A percentile compares a stretch with the other conserved stretches of the same genome.
These are phyloP conservation scores for Oryza meyeriana DNA, from an alignment of 176 grass and related monocot species.

Conservation along the genomic window DNA sequence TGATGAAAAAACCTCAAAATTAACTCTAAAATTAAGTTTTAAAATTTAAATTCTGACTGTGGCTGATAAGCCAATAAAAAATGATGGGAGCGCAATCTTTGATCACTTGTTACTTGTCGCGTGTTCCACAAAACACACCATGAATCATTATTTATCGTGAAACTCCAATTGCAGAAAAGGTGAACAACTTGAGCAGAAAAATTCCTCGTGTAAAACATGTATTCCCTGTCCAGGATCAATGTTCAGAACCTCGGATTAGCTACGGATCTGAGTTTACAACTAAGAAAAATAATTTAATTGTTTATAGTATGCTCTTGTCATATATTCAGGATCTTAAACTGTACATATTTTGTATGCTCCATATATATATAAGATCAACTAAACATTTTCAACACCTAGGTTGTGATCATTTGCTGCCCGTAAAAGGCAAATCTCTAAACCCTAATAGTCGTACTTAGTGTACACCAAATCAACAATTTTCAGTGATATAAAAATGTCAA, in stretches of 20 bases:
- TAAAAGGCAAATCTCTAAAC: neutral
- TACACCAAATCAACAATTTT: neutral
- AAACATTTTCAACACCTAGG: neutral
- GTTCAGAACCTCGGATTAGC: neutral
- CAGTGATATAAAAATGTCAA: neutral
- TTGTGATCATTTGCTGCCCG: neutral
- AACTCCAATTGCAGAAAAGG: neutral
- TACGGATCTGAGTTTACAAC: neutral
- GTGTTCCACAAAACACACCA: too few relatives aligned
- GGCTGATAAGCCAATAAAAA: too few relatives aligned
- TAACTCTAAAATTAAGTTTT: too few relatives aligned
- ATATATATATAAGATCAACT: neutral
- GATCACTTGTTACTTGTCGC: too few relatives aligned
- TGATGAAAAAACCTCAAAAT: too few relatives aligned
- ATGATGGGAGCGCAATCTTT: too few relatives aligned
- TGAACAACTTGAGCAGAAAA: neutral
- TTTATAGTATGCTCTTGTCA: neutral
- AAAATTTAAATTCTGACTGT: too few relatives aligned
- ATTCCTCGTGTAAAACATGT: neutral
- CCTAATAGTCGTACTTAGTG: neutral
- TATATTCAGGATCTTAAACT: neutral
- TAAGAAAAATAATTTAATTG: neutral
- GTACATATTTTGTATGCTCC: neutral
- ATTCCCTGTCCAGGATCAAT: neutral
- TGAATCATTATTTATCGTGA: neutral